Evolutionary conservation across 345 rosid genomes (phyloP), one percentile per base, ranked within the genome.

Genomic region (Trapa bicornis): DNA sequence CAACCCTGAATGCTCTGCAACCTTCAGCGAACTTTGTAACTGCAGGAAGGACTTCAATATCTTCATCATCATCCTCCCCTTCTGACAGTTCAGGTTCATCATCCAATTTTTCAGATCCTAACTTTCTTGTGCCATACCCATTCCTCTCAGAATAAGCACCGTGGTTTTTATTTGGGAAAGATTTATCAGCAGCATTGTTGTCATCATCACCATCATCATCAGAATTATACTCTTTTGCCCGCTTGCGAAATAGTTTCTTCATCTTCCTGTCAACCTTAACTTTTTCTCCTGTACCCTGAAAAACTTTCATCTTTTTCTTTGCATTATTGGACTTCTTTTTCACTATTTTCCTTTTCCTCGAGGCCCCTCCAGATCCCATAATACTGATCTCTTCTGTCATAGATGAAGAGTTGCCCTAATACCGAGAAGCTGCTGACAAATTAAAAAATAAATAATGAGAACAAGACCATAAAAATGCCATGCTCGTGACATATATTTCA

Each of bases 161-260:
- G 8, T 48, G 56, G 65, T 81, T 80, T 32, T 72, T 79, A 60
- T 73, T 75, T 47, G 64, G 69, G 22, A 52, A 61, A 16, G 66
- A 60, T 52, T 56, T 64, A 47, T 56, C 67, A 0, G 78, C 86
- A 6, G 29, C 29, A 22, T 22, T 22, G 29, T 22, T 0, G 29
- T 22, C 29, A 0, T 22, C 29, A 22, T 22, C 29, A 22, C 67
- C 76, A 0, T 80, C 86, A 0, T 84, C 95, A 65, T 91, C 97
- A 1, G 99, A 91, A 72, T 94, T 83, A 76, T 94, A 94, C 2
- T 84, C 97, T 37, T 89, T 83, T 12, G 93, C 96, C 80, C 96
- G 84, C 81, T 81, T 85, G 38, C 77, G 76, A 64, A 77, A 85
- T 6, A 92, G 76, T 72, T 82, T 86, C 67, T 75, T 82, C 80